Evolutionary conservation across 257 asterid species (phyloP).

Genomic region (Ocimum tenuiflorum): DNA sequence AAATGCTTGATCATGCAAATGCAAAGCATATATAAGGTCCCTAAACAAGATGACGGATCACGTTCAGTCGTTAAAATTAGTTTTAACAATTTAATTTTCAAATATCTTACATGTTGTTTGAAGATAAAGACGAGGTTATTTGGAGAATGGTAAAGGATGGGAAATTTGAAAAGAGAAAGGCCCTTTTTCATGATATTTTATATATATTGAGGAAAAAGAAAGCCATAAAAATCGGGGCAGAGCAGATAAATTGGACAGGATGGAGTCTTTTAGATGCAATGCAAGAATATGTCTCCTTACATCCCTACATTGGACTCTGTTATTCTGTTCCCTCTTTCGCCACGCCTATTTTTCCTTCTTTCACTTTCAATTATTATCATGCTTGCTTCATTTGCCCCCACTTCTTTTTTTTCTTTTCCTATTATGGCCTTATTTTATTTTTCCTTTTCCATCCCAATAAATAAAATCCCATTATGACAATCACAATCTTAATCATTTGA

Average conservation of each 20-base stretch:
- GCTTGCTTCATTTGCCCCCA: conserved; percentile 12
- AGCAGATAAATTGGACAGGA: no score
- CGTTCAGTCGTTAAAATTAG: no score
- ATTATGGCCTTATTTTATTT: not conserved
- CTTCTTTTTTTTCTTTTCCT: not conserved
- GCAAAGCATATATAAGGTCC: no score
- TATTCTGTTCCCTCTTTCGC: conserved; percentile 21
- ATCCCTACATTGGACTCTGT: conserved; percentile 36
- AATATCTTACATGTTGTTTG: no score
- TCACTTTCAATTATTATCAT: conserved; percentile 43
- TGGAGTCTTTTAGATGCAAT: no score
- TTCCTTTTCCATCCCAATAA: conserved; percentile 15
- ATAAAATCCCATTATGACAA: no score
- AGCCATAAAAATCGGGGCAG: conserved; percentile 11
- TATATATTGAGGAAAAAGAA: not conserved
- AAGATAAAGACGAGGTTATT: no score
- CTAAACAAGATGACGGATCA: no score
- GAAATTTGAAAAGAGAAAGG: conserved; percentile 9
- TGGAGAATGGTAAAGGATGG: no score
- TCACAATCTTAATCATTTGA: conserved; percentile 36
- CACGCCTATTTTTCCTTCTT: conserved; percentile 39
- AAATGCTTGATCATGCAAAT: no score
- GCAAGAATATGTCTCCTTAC: conserved; percentile 37
- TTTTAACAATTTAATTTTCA: no score
- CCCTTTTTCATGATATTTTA: not conserved